These are phyloP conservation scores for Fraxinus xanthoxyloides DNA, from an alignment of 305 asterid species.

Conservation along the genomic window DNA sequence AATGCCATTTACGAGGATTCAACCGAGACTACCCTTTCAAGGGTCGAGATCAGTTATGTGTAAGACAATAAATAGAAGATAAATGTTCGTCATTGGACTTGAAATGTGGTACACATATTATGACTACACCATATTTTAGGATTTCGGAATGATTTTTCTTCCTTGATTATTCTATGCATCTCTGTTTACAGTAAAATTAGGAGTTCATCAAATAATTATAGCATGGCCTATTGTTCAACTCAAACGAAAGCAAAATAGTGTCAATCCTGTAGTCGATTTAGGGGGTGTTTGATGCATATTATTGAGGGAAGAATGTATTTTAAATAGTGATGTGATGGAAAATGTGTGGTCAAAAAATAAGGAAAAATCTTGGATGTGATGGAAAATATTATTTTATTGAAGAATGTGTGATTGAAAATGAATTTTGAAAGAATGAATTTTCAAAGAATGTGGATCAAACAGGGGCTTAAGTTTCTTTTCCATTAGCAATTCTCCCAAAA, in stretches of 20 bases:
- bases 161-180: neutral
- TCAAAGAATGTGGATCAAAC: no score
- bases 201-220: neutral
- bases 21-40: neutral
- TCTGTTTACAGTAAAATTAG: neutral
- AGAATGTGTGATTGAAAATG: no score
- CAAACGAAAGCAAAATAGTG: neutral
- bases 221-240: neutral
- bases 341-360: no score
- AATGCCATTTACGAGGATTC: neutral
- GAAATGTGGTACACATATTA: neutral
- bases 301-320: no score
- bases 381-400: no score
- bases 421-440: no score
- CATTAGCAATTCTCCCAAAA: neutral
- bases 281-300: no score
- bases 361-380: no score
- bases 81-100: neutral
- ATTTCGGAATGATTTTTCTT: neutral
- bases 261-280: neutral
- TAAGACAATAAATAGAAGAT: neutral
- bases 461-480: neutral
- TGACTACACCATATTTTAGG: neutral
- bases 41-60: neutral
- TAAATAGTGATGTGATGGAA: no score